phyloP scores from a whole-genome alignment of 2,329 filamentous ascomycete genomes.

The Aspergillus bombycis region DNA sequence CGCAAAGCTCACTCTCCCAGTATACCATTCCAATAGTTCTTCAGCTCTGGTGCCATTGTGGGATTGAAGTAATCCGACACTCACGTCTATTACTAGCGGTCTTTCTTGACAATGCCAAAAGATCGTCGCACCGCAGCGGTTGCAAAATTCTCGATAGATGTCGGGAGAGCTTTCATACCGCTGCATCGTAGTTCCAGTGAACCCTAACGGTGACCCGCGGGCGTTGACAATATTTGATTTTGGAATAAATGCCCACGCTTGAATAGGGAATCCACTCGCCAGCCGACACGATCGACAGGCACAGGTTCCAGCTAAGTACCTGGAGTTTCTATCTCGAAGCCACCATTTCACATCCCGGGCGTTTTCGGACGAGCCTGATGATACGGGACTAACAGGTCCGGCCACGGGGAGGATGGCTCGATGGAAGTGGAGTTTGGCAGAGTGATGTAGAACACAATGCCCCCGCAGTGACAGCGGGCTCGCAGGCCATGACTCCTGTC shows the following conservation, averaged over 20 bases:
- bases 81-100: slow-evolving; percentile 64
- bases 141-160: slow-evolving; percentile 65
- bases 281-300: slow-evolving; percentile 66
- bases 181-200: slow-evolving; percentile 51
- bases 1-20: slow-evolving; percentile 59
- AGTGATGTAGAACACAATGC: slow-evolving; percentile 60
- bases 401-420: slow-evolving; percentile 51
- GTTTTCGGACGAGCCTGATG: slow-evolving; percentile 47
- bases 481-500: slow-evolving; percentile 35
- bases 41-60: slow-evolving; percentile 58
- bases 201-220: slow-evolving; percentile 36
- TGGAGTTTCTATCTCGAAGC: slow-evolving; percentile 51
- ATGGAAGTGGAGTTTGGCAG: slow-evolving; percentile 55
- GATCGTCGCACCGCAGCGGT: slow-evolving; percentile 63
- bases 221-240: slow-evolving; percentile 58
- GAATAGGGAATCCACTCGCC: slow-evolving; percentile 63
- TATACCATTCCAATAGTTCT: slow-evolving; percentile 66
- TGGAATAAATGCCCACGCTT: slow-evolving; percentile 69
- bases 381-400: slow-evolving; percentile 59
- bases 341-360: slow-evolving; percentile 61
- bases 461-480: slow-evolving; percentile 59
- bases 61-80: slow-evolving; percentile 60
- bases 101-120: slow-evolving; percentile 63
- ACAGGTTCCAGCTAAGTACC: slow-evolving; percentile 64
- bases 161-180: slow-evolving; percentile 58